Conservation (phyloP, 2,329 filamentous ascomycete species). For the Penicillium sp. region DNA sequence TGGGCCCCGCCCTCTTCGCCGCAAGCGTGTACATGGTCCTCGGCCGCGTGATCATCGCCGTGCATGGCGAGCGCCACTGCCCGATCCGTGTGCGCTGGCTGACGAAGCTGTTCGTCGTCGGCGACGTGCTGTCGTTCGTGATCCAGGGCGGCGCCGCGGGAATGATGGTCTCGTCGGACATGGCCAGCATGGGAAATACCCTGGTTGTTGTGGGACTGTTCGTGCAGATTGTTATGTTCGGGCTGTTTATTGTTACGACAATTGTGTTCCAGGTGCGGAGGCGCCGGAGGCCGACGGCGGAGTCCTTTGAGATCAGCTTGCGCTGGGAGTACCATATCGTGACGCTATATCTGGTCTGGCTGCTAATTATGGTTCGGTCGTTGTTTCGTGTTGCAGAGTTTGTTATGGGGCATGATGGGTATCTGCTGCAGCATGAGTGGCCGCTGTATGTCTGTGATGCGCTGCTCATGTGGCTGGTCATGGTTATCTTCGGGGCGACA, state of each 20-base stretch:
- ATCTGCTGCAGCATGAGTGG: constrained; percentile 1
- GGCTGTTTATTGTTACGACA: constrained; percentile 58
- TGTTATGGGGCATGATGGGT: constrained; percentile 6
- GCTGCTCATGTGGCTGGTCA: neutral
- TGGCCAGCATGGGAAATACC: constrained; percentile 23
- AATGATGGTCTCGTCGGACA: constrained; percentile 6
- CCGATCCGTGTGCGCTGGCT: neutral
- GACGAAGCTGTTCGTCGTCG: constrained; percentile 34
- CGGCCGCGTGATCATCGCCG: neutral
- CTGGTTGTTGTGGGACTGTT: constrained; percentile 61
- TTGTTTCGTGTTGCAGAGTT: constrained; percentile 21
- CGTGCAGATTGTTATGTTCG: constrained; percentile 63
- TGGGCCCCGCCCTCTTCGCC: constrained; percentile 48
- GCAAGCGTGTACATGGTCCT: constrained; percentile 38
- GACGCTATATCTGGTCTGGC: constrained; percentile 14
- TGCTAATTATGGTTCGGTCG: constrained; percentile 28
- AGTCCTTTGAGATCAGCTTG: neutral
- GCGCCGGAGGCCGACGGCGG: neutral
- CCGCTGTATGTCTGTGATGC: constrained; percentile 11
- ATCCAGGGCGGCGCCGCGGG: constrained; percentile 33
- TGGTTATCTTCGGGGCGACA: too few relatives aligned
- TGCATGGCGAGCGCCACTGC: neutral
- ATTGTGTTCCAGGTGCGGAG: constrained; percentile 56
- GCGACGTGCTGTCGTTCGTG: constrained; percentile 40
- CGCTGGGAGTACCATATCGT: constrained; percentile 14